Evolutionary conservation across 352 stramenopile genomes (phyloP), one percentile per base, ranked within the genome.

Genomic region (Pythium utonaiense): DNA sequence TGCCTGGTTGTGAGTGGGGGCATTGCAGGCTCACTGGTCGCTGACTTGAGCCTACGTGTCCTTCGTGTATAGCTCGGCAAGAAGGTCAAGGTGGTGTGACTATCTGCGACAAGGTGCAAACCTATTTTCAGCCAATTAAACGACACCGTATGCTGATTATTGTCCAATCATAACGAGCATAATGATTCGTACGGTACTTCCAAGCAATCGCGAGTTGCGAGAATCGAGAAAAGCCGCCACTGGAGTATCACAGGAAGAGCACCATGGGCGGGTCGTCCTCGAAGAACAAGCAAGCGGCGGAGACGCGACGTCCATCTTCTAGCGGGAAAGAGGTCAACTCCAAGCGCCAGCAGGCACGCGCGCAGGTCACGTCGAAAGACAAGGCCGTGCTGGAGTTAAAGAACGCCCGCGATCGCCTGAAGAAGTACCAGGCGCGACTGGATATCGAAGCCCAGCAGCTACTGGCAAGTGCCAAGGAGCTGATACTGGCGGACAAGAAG

Each of bases 341-440:
- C 6, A 71, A 71, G 62, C 57, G 69, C 52, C 44, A 65, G 19
- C 55, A 66, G 30, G 77, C 73, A n/a, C 73, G 75, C 22, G 68
- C 77, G 34, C 75, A 91, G 45, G 73, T 95, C 42, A 93, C 86
- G 36, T 91, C 78, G 36, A 95, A 96, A 69, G 88, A 96, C 69
- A 92, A 92, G 64, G 88, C 86, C 17, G 64, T 95, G 8, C 73
- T 96, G 13, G 86, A 96, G 60, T 84, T 96, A 40, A 96, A 96
- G 71, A 94, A 94, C 45, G 84, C 88, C n/a, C 80, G 88, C 21
- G 88, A 96, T 57, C 74, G 84, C 9, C 78, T 96, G 3, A 81
- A 83, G 54, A 93, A 89, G 73, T 94, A 94, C 63, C 85, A 95
- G 60, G 67, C 72, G 56, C 78, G 84, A 38, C 77, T 95, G 21